phyloP scores from a whole-genome alignment of 441 rosid genomes.

The Lepidium campestre region DNA sequence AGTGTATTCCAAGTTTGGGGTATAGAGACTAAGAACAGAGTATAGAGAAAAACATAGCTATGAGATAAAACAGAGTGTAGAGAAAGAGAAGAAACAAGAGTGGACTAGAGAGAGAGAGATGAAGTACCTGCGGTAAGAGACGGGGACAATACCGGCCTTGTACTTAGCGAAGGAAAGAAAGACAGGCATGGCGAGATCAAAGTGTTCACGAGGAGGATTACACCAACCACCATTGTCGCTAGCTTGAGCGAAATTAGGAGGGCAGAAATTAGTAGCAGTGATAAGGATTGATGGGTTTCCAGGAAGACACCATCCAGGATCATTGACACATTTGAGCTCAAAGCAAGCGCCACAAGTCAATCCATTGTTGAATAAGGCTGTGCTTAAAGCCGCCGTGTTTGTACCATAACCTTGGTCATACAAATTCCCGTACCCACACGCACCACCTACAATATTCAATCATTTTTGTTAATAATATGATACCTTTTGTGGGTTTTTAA shows the following conservation, averaged over 20 bases:
- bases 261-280: conserved; percentile 69
- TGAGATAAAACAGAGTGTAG: not conserved
- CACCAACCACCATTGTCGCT: conserved; percentile 77
- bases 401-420: conserved; percentile 67
- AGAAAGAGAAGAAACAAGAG: not conserved
- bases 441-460: conserved; percentile 40
- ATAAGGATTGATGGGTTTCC: conserved; percentile 53
- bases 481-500: too few relatives aligned
- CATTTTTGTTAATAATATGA: too few relatives aligned
- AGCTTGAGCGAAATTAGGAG: conserved; percentile 54
- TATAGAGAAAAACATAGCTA: too few relatives aligned
- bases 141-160: conserved; percentile 65
- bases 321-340: conserved; percentile 50
- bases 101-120: not conserved
- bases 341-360: conserved; percentile 67
- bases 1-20: not conserved
- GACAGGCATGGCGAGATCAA: conserved; percentile 76
- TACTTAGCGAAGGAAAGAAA: conserved; percentile 60
- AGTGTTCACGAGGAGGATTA: conserved; percentile 71
- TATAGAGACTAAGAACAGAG: not conserved
- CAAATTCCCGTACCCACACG: conserved; percentile 67
- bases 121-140: conserved; percentile 50
- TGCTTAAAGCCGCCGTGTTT: conserved; percentile 65
- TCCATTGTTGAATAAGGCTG: conserved; percentile 66
- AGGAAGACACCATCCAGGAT: conserved; percentile 59